Evolutionary conservation across 176 grass and related monocot genomes (phyloP), one percentile per base, ranked within the genome.

Genomic region (Carex scoparia): DNA sequence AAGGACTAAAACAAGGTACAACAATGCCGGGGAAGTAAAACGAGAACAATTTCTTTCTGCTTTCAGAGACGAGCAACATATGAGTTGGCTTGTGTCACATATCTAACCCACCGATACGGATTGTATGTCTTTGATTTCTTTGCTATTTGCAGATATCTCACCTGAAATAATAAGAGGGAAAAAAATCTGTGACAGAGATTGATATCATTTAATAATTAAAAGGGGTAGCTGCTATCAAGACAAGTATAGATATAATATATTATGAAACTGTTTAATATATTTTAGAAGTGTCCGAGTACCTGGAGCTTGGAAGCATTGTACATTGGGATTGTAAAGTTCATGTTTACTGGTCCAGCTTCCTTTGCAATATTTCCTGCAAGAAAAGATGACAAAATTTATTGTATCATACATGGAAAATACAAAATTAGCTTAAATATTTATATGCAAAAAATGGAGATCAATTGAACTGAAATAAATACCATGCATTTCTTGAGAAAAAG

Each of bases 301-400:
- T 99, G 96, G 48, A 99, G 83, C 79, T 92, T 95, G 51, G 96
- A 99, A 63, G 93, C 65, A 89, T 99, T 99, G 90, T 99, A 95
- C 96, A 95, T 99, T 1, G 96, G 93, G 79, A 99, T 99, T 62
- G 88, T 95, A 73, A 99, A 99, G 80, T 99, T 95, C 93, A 99
- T 95, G 87, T 95, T 99, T 61, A 99, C 93, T 51, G 93, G 96
- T 46, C 96, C 96, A 84, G 93, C 96, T 83, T 99, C 96, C 64
- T 93, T 99, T 65, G 93, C 88, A 78, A 95, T 80, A 87, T 94
- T 99, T 89, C 96, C 93, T 99, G 88, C 46, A 84, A 66, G 70
- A 67, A 87, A 10, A 91, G 61, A 87, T 69, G 10, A 49, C 27
- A 6, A 48, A 85, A 35, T 80, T 44, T 58, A 78, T 79, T 79